These are phyloP conservation scores for Camellia granthamiana DNA, from an alignment of 148 eudicot species.

Conservation along the genomic window DNA sequence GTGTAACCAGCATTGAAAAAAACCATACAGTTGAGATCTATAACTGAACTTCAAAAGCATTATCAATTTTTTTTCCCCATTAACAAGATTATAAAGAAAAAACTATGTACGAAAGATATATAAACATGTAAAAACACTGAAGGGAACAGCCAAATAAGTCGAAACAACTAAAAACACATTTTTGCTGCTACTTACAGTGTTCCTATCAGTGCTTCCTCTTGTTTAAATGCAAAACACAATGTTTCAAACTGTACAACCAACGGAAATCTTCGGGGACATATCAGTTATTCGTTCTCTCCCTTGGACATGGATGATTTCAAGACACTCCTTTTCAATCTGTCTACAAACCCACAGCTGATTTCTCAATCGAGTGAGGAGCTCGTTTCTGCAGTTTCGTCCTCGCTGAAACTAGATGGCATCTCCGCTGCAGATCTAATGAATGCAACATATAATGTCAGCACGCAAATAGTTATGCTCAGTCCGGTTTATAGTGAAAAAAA, in stretches of 20 bases:
- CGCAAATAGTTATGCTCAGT: too few relatives aligned
- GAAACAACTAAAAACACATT: not conserved
- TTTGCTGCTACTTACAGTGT: not conserved
- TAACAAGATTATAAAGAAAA: not conserved
- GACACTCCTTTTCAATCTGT: not conserved
- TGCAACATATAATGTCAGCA: not conserved
- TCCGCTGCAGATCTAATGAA: constrained; percentile 46
- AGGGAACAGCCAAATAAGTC: not conserved
- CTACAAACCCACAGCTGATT: not conserved
- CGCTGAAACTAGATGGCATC: constrained; percentile 73
- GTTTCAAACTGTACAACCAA: not conserved
- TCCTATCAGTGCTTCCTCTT: not conserved
- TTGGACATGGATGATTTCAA: not conserved
- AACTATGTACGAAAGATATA: not conserved
- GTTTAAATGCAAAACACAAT: not conserved
- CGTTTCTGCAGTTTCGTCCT: constrained; percentile 80
- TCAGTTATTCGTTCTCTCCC: not conserved
- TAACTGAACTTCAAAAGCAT: not conserved
- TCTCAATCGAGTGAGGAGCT: constrained; percentile 57
- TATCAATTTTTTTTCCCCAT: not conserved
- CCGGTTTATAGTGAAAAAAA: not conserved
- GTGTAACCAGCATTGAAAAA: too few relatives aligned
- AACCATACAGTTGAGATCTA: not conserved
- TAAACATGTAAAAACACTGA: not conserved
- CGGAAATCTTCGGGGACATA: not conserved